A percentile compares a stretch with the other conserved stretches of the same genome.
Evolutionary conservation across 2,329 filamentous ascomycete species (phyloP).

Genomic region (Venturia effusa): DNA sequence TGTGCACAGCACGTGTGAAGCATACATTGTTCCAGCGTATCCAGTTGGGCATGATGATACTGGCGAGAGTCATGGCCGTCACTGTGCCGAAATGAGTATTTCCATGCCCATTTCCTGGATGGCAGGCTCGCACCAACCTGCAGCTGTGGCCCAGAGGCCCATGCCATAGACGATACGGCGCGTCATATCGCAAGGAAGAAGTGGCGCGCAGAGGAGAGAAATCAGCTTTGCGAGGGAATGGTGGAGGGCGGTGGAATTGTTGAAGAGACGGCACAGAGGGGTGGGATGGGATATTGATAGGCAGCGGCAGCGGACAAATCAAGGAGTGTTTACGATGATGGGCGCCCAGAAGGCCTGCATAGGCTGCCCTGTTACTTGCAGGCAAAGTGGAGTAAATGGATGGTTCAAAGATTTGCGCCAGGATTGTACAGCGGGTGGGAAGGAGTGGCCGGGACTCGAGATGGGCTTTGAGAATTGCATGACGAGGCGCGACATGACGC

Average conservation of each 20-base stretch:
- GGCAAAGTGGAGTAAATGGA: not conserved
- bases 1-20: not conserved
- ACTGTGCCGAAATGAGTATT: slow-evolving; percentile 33
- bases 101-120: not conserved
- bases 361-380: not conserved
- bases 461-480: not conserved
- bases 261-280: not conserved
- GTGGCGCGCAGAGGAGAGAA: not conserved
- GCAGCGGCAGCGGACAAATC: not conserved
- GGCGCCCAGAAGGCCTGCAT: not conserved
- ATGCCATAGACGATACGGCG: slow-evolving; percentile 37
- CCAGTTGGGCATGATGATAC: slow-evolving; percentile 63
- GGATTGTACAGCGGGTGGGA: not conserved
- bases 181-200: slow-evolving; percentile 28
- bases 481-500: not conserved
- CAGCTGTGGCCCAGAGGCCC: slow-evolving; percentile 22
- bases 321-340: not conserved
- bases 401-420: not conserved
- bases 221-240: too few species aligned
- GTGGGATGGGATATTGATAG: not conserved
- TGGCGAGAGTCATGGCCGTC: slow-evolving; percentile 58
- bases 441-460: not conserved
- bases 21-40: slow-evolving; percentile 47
- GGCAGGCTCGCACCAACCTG: not conserved
- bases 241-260: not conserved